A percentile compares a stretch with the other conserved stretches of the same genome.
Evolutionary conservation across 2,329 filamentous ascomycete genomes (phyloP).

Genomic region (Trichoderma sp.): DNA sequence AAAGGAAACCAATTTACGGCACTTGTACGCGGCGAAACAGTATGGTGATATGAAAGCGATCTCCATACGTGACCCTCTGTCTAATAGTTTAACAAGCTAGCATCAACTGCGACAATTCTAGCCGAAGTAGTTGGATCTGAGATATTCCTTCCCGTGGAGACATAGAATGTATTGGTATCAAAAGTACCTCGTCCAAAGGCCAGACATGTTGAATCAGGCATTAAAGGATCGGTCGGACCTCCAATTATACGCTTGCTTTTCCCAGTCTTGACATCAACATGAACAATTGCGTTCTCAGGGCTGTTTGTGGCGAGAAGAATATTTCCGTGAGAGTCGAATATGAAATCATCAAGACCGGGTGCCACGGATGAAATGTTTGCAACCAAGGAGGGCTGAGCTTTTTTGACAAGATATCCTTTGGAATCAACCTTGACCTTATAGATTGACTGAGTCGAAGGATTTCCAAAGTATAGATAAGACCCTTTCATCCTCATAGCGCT

Average conservation of each 20-base stretch:
- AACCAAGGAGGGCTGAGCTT: neutral
- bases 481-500: neutral
- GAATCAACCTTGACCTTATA: neutral
- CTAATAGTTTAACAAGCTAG: neutral
- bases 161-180: neutral
- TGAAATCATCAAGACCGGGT: neutral
- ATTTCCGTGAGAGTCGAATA: neutral
- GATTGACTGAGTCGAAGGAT: neutral
- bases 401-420: neutral
- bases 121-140: neutral
- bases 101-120: neutral
- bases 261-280: neutral
- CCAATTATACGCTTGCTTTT: neutral
- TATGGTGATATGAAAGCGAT: neutral
- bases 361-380: neutral
- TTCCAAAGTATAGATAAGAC: neutral
- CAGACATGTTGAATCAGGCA: neutral
- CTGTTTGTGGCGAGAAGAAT: neutral
- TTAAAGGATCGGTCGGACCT: neutral
- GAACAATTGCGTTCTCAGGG: neutral
- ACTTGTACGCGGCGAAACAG: neutral
- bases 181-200: neutral
- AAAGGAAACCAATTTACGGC: neutral
- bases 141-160: neutral
- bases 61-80: fast-evolving